A percentile compares a stretch with the other conserved stretches of the same genome.
Evolutionary conservation across 371 early-diverging fungal genomes (phyloP).

Genomic region (Cokeromyces recurvatus): DNA sequence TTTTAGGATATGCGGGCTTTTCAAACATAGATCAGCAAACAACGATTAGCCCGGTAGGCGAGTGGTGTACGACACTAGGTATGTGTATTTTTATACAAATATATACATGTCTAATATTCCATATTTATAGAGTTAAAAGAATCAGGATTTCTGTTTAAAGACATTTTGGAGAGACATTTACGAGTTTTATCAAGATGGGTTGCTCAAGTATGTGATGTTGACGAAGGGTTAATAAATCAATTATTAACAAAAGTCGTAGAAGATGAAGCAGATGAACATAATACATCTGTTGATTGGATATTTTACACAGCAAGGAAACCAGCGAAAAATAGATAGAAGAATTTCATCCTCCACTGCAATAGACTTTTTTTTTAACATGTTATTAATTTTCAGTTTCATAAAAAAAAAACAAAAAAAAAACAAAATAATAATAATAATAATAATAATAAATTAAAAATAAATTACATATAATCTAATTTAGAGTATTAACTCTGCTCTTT

Average conservation of each 20-base stretch:
- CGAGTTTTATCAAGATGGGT: constrained; percentile 13
- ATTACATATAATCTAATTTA: no score
- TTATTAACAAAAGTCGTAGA: constrained; percentile 4
- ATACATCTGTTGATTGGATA: constrained; percentile 7
- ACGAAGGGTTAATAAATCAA: not conserved
- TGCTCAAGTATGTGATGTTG: constrained; percentile 5
- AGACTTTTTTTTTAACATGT: no score
- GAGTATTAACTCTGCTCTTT: no score
- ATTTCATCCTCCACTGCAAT: no score
- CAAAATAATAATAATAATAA: no score
- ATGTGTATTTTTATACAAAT: no score
- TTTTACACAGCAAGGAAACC: constrained; percentile 10
- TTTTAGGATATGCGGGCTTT: constrained; percentile 9
- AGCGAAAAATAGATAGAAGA: not conserved
- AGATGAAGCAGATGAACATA: constrained; percentile 4
- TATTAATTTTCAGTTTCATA: no score
- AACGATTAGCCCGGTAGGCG: constrained; percentile 14
- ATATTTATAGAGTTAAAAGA: constrained; percentile 15
- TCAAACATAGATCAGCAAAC: not conserved
- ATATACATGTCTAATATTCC: no score
- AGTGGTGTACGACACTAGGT: no score
- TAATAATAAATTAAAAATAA: no score
- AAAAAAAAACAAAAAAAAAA: no score
- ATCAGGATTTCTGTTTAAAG: constrained; percentile 19
- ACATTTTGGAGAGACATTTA: constrained; percentile 12